Conservation (phyloP, 139 green algal genomes). For the Bryopsis sp. region DNA sequence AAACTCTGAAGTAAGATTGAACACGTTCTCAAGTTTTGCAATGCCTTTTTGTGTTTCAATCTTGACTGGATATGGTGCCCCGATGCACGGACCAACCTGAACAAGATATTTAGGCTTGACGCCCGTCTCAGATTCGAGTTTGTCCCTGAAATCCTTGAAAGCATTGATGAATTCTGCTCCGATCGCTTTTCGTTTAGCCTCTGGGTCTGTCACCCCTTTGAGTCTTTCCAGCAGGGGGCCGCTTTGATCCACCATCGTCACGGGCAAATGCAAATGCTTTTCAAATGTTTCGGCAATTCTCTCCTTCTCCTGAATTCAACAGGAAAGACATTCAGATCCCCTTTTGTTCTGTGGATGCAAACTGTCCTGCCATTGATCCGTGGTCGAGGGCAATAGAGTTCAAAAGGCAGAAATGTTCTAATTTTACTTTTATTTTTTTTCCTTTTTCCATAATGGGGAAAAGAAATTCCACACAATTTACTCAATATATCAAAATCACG, state of each 20-base stretch:
- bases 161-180: constrained; percentile 84
- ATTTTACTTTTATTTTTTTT: too few relatives aligned
- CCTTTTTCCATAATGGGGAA: too few relatives aligned
- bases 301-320: constrained; percentile 63
- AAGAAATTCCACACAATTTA: too few relatives aligned
- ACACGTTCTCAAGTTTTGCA: too few relatives aligned
- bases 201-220: constrained; percentile 82
- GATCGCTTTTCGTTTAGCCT: constrained; percentile 96
- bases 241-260: constrained; percentile 85
- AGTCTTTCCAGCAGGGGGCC: constrained; percentile 42
- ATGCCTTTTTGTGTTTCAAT: too few relatives aligned
- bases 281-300: constrained; percentile 94
- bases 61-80: too few relatives aligned
- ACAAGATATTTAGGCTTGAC: constrained; percentile 72
- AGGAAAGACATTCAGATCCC: too few relatives aligned
- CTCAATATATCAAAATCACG: too few relatives aligned
- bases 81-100: constrained; percentile 36
- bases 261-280: constrained; percentile 91
- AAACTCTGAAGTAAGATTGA: background rate
- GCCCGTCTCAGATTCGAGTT: constrained; percentile 62
- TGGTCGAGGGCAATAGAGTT: too few relatives aligned
- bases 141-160: constrained; percentile 75
- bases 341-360: too few relatives aligned
- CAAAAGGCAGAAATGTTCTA: too few relatives aligned
- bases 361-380: too few relatives aligned